Evolutionary conservation across 768 basidiomycete genomes (phyloP).

Genomic region (Hortiboletus flavorubellus): DNA sequence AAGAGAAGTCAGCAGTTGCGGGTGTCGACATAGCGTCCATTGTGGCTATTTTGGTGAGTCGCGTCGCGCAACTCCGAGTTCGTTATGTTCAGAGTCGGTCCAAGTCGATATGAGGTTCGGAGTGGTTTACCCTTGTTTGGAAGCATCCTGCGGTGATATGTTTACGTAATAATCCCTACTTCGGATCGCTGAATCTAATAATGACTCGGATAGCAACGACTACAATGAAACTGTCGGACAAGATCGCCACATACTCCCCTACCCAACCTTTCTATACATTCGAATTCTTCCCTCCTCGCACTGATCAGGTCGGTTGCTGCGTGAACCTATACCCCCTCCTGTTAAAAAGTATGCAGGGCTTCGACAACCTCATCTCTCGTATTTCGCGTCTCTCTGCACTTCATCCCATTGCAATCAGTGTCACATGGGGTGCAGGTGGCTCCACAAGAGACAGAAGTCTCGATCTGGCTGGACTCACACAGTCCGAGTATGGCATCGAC

Average conservation of each 20-base stretch:
- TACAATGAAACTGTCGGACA: slow-evolving; percentile 71
- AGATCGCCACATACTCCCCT: slow-evolving; percentile 47
- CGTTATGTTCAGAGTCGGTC: slow-evolving; percentile 5
- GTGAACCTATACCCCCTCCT: background rate
- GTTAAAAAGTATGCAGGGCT: slow-evolving; percentile 52
- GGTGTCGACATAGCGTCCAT: slow-evolving; percentile 64
- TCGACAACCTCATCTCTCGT: slow-evolving; percentile 86
- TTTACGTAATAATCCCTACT: slow-evolving; percentile 6
- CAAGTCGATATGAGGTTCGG: slow-evolving; percentile 9
- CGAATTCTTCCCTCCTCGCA: slow-evolving; percentile 97
- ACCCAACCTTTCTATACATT: slow-evolving; percentile 82
- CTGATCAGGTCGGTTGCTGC: slow-evolving; percentile 61
- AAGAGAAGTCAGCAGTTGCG: slow-evolving; percentile 78
- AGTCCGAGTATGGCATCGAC: slow-evolving; percentile 72
- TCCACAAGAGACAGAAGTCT: slow-evolving; percentile 84
- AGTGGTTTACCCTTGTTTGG: slow-evolving; percentile 29
- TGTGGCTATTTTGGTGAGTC: background rate
- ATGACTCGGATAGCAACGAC: background rate
- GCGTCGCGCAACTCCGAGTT: background rate
- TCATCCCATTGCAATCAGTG: slow-evolving; percentile 78
- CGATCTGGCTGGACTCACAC: slow-evolving; percentile 78
- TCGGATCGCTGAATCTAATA: background rate
- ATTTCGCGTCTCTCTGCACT: slow-evolving; percentile 78
- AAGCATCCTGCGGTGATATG: background rate
- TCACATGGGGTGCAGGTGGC: slow-evolving; percentile 99